A percentile compares a stretch with the other conserved stretches of the same genome.
These are phyloP conservation scores for Cordyceps farinosa DNA, from an alignment of 2,329 filamentous ascomycete genomes.

Conservation along the genomic window DNA sequence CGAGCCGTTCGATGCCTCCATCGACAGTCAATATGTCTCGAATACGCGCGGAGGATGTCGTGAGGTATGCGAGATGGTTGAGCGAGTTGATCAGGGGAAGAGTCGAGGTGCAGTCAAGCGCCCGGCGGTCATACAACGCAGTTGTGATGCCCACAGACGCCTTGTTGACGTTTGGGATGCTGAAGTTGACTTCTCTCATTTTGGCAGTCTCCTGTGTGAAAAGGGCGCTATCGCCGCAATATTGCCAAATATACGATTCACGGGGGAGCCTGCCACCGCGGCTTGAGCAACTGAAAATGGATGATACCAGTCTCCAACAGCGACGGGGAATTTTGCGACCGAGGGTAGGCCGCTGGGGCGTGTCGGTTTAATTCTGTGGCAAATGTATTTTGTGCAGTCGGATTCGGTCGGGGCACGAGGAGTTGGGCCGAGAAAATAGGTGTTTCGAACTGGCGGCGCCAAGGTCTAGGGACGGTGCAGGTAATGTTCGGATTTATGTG, in stretches of 20 bases:
- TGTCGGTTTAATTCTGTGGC: neutral
- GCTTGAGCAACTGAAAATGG: neutral
- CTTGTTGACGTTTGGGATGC: conserved; percentile 99
- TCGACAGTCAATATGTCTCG: conserved; percentile 97
- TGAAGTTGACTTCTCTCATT: conserved; percentile 99
- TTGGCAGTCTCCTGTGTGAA: conserved; percentile 38
- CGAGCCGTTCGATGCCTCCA: conserved; percentile 92
- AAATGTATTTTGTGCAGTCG: conserved; percentile 11
- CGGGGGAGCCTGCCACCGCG: conserved; percentile 10
- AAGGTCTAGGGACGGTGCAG: neutral
- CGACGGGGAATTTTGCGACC: neutral
- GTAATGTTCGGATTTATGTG: neutral
- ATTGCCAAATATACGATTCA: conserved; percentile 12
- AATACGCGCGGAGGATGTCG: conserved; percentile 94
- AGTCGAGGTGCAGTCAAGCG: conserved; percentile 96
- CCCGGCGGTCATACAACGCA: conserved; percentile 93
- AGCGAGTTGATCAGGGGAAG: conserved; percentile 97
- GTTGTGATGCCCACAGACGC: conserved; percentile 98
- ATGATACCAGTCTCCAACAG: neutral
- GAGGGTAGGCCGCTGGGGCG: neutral
- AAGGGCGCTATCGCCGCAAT: conserved; percentile 13
- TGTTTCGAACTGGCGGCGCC: neutral
- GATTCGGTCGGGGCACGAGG: conserved; percentile 8
- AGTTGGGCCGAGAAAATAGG: neutral
- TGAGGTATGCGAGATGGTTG: conserved; percentile 97